phyloP scores from a whole-genome alignment of 148 eudicot genomes.

The Cornus suecica region DNA sequence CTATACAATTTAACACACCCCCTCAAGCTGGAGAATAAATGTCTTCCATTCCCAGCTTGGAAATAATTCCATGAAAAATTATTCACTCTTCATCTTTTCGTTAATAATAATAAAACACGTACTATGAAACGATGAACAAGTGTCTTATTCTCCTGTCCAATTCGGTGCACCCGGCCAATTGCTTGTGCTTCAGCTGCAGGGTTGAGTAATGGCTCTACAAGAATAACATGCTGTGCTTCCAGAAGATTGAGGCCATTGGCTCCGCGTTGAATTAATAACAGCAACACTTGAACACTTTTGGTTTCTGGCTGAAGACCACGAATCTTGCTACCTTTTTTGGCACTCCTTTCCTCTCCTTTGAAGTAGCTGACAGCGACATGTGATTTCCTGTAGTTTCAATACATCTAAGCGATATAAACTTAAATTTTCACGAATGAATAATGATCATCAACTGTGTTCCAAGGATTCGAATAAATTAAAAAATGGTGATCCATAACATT shows the following conservation, averaged over 20 bases:
- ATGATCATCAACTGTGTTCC: not conserved
- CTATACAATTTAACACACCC: too few relatives aligned
- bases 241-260: constrained; percentile 96
- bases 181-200: constrained; percentile 99
- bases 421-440: constrained; percentile 9
- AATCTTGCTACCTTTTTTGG: constrained; percentile 21
- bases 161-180: constrained; percentile 85
- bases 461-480: not conserved
- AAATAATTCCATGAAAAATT: too few relatives aligned
- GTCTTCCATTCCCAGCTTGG: too few relatives aligned
- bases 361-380: constrained; percentile 70
- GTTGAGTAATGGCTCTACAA: constrained; percentile 89
- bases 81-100: too few relatives aligned
- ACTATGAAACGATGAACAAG: constrained; percentile 89
- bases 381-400: constrained; percentile 57
- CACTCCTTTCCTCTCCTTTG: constrained; percentile 48
- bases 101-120: too few relatives aligned
- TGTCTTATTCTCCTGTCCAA: constrained; percentile 79
- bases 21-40: too few relatives aligned
- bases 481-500: not conserved
- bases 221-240: constrained; percentile 96
- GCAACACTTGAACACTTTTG: constrained; percentile 60
- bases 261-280: constrained; percentile 80
- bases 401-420: not conserved
- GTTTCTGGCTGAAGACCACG: constrained; percentile 22